Evolutionary conservation across 1,284 basidiomycete species (phyloP).

Genomic region (Trametes versicolor): DNA sequence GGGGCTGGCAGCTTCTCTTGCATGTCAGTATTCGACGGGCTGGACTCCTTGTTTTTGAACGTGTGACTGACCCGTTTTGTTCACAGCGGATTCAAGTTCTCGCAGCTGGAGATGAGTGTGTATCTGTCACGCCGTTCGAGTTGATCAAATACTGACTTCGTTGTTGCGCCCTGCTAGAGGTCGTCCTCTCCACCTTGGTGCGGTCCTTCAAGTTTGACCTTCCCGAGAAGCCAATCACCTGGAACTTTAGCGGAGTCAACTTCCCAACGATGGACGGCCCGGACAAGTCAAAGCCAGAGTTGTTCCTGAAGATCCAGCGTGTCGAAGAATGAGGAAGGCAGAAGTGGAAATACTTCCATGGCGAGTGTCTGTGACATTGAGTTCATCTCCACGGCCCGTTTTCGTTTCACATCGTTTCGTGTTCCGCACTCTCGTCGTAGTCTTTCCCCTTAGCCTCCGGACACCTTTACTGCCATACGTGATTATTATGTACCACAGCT

Average conservation of each 20-base stretch:
- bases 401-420: no score
- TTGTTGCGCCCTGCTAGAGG: slow-evolving; percentile 9
- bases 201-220: slow-evolving; percentile 11
- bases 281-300: slow-evolving; percentile 2
- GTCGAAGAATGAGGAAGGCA: neutral
- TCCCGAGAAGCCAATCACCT: slow-evolving; percentile 17
- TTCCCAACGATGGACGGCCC: slow-evolving; percentile 20
- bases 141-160: neutral
- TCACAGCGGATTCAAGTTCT: slow-evolving; percentile 25
- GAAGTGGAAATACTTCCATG: no score
- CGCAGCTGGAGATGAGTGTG: slow-evolving; percentile 28
- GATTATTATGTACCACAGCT: no score
- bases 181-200: slow-evolving; percentile 19
- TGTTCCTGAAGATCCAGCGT: slow-evolving; percentile 7
- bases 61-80: neutral
- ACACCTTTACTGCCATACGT: no score
- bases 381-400: no score
- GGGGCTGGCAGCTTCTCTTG: slow-evolving; percentile 43
- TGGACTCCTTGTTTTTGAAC: neutral
- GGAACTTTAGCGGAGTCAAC: slow-evolving; percentile 16
- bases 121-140: neutral
- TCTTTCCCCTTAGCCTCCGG: no score
- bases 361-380: no score
- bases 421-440: no score
- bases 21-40: slow-evolving; percentile 36